phyloP scores from a whole-genome alignment of 2,329 filamentous ascomycete species.

The Trichoderma asperellum region DNA sequence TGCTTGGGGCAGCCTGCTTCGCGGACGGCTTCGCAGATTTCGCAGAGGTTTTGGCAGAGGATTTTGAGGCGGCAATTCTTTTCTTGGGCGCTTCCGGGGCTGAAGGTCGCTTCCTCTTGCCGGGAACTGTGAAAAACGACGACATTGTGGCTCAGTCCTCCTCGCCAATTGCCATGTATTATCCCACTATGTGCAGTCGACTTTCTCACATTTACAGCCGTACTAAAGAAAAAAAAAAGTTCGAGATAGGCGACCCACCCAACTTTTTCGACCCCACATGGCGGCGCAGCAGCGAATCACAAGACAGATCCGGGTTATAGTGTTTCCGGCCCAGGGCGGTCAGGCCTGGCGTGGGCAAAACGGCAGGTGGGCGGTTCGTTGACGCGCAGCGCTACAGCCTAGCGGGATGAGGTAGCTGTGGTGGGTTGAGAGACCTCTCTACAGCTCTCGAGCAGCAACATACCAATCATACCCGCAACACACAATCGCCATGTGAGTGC shows the following conservation, averaged over 20 bases:
- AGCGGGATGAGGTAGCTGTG: slow-evolving; percentile 32
- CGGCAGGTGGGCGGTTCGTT: slow-evolving; percentile 36
- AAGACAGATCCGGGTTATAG: slow-evolving; percentile 33
- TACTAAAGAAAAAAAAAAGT: slow-evolving; percentile 46
- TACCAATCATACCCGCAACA: slow-evolving; percentile 10
- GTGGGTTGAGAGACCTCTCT: slow-evolving; percentile 19
- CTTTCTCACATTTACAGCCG: slow-evolving; percentile 34
- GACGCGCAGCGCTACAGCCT: slow-evolving; percentile 48
- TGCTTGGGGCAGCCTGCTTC: slow-evolving; percentile 45
- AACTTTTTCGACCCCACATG: slow-evolving; percentile 32
- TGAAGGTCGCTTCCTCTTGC: slow-evolving; percentile 79
- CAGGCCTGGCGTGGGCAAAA: slow-evolving; percentile 38
- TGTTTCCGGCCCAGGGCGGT: slow-evolving; percentile 44
- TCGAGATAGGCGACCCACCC: slow-evolving; percentile 37
- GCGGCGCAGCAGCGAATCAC: slow-evolving; percentile 35
- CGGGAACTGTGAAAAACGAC: slow-evolving; percentile 91
- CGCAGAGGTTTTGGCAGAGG: slow-evolving; percentile 46
- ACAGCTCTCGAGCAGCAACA: slow-evolving; percentile 33
- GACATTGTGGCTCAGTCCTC: slow-evolving; percentile 66
- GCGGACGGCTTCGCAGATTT: slow-evolving; percentile 42
- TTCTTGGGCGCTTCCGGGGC: slow-evolving; percentile 63
- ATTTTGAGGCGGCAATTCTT: slow-evolving; percentile 55
- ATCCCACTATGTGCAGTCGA: slow-evolving; percentile 37
- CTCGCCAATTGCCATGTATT: slow-evolving; percentile 20
- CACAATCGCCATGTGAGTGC: slow-evolving; percentile 29